Percentiles rank a stretch among this genome's conserved stretches.
These are phyloP conservation scores for Larix sibirica DNA, from an alignment of 83 land plant species.

Conservation along the genomic window DNA sequence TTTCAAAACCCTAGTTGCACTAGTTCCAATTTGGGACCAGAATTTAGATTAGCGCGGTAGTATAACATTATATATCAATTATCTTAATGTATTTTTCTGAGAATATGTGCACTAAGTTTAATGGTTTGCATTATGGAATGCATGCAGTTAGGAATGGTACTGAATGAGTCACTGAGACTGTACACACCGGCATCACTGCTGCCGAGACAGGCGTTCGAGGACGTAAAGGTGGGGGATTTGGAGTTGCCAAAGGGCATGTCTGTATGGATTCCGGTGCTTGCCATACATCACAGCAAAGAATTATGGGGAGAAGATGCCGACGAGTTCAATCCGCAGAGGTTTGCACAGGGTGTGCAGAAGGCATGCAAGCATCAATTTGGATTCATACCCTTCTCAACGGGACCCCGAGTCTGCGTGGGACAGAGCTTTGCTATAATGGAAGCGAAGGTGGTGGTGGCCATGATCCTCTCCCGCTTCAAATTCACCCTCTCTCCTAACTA, in stretches of 20 bases:
- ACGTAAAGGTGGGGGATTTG: slow-evolving; percentile 69
- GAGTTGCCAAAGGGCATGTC: slow-evolving; percentile 72
- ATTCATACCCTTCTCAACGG: slow-evolving; percentile 65
- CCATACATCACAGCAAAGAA: slow-evolving; percentile 68
- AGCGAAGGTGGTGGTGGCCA: slow-evolving; percentile 74
- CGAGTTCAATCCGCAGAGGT: slow-evolving; percentile 79
- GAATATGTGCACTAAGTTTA: no score
- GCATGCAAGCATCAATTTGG: slow-evolving; percentile 57
- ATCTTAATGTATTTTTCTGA: no score
- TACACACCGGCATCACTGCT: slow-evolving; percentile 79
- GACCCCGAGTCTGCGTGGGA: slow-evolving; percentile 81
- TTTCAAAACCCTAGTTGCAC: no score
- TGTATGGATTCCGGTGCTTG: slow-evolving; percentile 77
- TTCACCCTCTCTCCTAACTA: slow-evolving; percentile 69
- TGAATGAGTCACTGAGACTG: slow-evolving; percentile 78
- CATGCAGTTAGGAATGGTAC: slow-evolving; percentile 75
- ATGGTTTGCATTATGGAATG: no score
- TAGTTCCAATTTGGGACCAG: no score
- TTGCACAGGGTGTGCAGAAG: slow-evolving; percentile 45
- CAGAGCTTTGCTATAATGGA: slow-evolving; percentile 87
- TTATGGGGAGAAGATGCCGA: slow-evolving; percentile 83
- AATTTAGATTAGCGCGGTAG: no score
- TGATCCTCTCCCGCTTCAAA: slow-evolving; percentile 54
- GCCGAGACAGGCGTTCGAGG: slow-evolving; percentile 72
- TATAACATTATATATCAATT: no score